A percentile compares a stretch with the other conserved stretches of the same genome.
phyloP scores from a whole-genome alignment of 2,329 filamentous ascomycete genomes.

The Stylonectria norvegica region DNA sequence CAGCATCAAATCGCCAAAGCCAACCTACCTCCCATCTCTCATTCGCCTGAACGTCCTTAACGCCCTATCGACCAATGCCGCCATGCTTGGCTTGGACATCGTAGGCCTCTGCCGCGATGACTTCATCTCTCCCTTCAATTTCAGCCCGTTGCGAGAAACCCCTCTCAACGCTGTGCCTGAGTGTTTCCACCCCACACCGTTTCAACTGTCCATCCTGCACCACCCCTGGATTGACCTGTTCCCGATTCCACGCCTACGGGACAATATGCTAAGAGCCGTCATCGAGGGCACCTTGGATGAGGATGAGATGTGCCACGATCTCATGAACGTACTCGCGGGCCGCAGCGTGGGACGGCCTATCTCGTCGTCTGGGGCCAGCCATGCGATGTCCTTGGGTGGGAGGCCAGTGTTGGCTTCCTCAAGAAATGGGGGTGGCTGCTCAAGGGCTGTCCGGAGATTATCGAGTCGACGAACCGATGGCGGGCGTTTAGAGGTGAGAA shows the following conservation, averaged over 20 bases:
- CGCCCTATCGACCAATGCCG: constrained; percentile 18
- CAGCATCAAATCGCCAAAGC: constrained; percentile 12
- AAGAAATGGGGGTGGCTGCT: constrained; percentile 44
- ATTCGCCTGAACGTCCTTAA: constrained; percentile 24
- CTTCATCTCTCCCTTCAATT: constrained; percentile 17
- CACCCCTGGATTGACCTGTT: constrained; percentile 24
- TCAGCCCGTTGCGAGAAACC: background rate
- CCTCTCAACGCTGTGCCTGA: too few species aligned
- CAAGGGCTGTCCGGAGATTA: constrained; percentile 35
- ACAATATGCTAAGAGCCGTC: constrained; percentile 18
- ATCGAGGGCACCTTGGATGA: constrained; percentile 15
- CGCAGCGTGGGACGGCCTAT: constrained; percentile 9
- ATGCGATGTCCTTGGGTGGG: constrained; percentile 44
- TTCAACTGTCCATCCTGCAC: constrained; percentile 16
- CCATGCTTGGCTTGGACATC: constrained; percentile 10
- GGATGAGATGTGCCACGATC: constrained; percentile 20
- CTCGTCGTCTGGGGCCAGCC: constrained; percentile 50
- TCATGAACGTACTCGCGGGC: constrained; percentile 8
- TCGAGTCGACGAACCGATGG: constrained; percentile 38
- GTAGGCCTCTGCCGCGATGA: constrained; percentile 19
- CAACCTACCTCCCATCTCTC: constrained; percentile 13
- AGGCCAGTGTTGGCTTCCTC: constrained; percentile 43
- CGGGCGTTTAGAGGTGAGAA: constrained; percentile 21
- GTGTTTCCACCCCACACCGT: constrained; percentile 11
- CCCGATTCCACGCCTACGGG: constrained; percentile 17